Base-by-base conservation (phyloP, 139 green algal species). In the Chlamydomonas urium region DNA sequence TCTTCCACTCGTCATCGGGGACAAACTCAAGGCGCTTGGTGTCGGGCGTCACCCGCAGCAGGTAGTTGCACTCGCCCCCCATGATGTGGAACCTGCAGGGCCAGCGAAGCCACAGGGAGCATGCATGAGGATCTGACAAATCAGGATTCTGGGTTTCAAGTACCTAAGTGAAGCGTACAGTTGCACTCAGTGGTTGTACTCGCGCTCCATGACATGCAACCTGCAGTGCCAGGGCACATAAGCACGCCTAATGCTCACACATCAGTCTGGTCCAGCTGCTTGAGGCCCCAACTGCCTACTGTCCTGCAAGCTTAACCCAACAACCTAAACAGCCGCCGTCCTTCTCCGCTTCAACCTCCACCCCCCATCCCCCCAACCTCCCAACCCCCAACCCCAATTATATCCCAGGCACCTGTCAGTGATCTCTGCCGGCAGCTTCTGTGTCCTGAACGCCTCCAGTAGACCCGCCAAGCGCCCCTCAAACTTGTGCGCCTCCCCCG, bases 61-160 rank as follows among this genome's bases (percentile, higher is more conserved):
- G 81, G 83, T 97, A 98, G 86, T 97, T 97, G 88, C 93, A 98
- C 86, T 98, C 93, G 19, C 93, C 93, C n/a, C 93, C 93, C 90
- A 97, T 94, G 56, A 97, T 89, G 81, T 96, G 88, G 76, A 97
- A 97, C 75, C 87, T 85, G 79, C 21, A 14, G 45, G 45, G 14
- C 14, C n/a, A 53, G 14, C n/a, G n/a, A n/a, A n/a, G n/a, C n/a
- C 45, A n/a, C 45, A 53, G 45, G 45, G 45, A 17, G 45, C 17
- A 53, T 14, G 45, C 17, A 14, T 17, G 17, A 17, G 45, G 45
- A n/a, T 17, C 45, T 53, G 14, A 53, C 14, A 53, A 53, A 53
- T 53, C 45, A 53, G 14, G 17, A 53, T 53, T 53, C 17, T 53
- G 17, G 45, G 14, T 53, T 53, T 53, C 17, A 53, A 53, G 14